Conservation (phyloP, 306 rosid species). For the Casuarina glauca region DNA sequence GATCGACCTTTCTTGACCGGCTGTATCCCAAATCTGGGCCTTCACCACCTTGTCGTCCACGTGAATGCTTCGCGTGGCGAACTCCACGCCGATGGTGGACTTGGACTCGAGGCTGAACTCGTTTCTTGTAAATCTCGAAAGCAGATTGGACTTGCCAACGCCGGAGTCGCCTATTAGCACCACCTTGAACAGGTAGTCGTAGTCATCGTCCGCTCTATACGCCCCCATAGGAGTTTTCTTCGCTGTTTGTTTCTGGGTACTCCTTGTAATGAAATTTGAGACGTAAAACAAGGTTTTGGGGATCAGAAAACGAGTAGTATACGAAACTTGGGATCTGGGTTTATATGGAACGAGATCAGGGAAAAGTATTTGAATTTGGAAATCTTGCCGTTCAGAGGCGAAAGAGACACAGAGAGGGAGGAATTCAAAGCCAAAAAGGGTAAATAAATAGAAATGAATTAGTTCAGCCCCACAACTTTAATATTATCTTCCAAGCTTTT, state of each 20-base stretch:
- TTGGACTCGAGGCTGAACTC: constrained; percentile 80
- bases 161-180: constrained; percentile 90
- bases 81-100: constrained; percentile 85
- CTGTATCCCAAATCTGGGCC: constrained; percentile 96
- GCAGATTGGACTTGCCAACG: constrained; percentile 76
- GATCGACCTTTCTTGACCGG: constrained; percentile 78
- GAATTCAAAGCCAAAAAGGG: too few relatives aligned
- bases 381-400: neutral
- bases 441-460: too few relatives aligned
- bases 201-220: constrained; percentile 78
- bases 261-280: too few relatives aligned
- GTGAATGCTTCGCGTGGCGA: constrained; percentile 78
- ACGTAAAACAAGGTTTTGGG: too few relatives aligned
- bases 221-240: constrained; percentile 52
- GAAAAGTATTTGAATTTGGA: neutral
- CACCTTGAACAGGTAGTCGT: constrained; percentile 77
- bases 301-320: neutral
- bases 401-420: neutral
- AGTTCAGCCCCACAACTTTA: too few relatives aligned
- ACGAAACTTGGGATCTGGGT: constrained; percentile 39
- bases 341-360: constrained; percentile 35
- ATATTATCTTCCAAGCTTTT: too few relatives aligned
- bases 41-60: constrained; percentile 83
- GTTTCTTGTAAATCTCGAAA: constrained; percentile 76
- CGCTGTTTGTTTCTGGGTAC: neutral